Percentiles rank a stretch among this genome's conserved stretches.
These are phyloP conservation scores for Didymella lethalis DNA, from an alignment of 2,329 filamentous ascomycete genomes.

Conservation along the genomic window DNA sequence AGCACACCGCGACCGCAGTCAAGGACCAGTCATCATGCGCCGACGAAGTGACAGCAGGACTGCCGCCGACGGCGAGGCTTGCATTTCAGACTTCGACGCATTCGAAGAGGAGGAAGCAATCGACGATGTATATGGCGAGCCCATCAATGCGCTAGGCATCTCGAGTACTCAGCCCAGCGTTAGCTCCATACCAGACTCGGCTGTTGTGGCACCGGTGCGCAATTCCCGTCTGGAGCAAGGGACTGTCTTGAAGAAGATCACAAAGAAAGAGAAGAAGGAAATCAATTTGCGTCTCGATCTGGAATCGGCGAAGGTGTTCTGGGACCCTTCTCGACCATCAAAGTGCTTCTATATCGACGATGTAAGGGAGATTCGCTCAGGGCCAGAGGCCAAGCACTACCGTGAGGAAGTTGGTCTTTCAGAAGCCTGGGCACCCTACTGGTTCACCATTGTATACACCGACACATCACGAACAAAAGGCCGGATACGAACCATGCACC, in stretches of 20 bases:
- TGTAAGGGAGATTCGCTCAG: conserved; percentile 87
- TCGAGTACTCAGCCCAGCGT: conserved; percentile 40
- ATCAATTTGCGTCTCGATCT: conserved; percentile 82
- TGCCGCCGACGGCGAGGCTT: conserved; percentile 59
- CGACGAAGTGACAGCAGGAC: conserved; percentile 89
- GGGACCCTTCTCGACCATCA: conserved; percentile 79
- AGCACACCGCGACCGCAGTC: conserved; percentile 80
- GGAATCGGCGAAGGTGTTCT: conserved; percentile 84
- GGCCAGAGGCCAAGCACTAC: conserved; percentile 85
- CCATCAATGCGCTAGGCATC: conserved; percentile 54
- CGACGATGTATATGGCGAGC: conserved; percentile 54
- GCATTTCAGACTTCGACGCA: conserved; percentile 60
- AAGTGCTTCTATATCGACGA: conserved; percentile 96
- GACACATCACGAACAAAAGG: conserved; percentile 80
- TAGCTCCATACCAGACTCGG: conserved; percentile 52
- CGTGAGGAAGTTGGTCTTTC: conserved; percentile 80
- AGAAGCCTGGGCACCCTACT: conserved; percentile 71
- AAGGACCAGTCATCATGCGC: conserved; percentile 86
- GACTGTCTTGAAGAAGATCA: conserved; percentile 80
- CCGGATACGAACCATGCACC: conserved; percentile 79
- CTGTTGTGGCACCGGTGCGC: conserved; percentile 72
- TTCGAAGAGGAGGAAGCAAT: conserved; percentile 61
- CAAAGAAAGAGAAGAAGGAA: conserved; percentile 77
- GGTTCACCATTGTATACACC: conserved; percentile 90
- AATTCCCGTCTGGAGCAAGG: conserved; percentile 80